A percentile compares a stretch with the other conserved stretches of the same genome.
Conservation (phyloP, 345 rosid genomes). For the Psidium guajava region DNA sequence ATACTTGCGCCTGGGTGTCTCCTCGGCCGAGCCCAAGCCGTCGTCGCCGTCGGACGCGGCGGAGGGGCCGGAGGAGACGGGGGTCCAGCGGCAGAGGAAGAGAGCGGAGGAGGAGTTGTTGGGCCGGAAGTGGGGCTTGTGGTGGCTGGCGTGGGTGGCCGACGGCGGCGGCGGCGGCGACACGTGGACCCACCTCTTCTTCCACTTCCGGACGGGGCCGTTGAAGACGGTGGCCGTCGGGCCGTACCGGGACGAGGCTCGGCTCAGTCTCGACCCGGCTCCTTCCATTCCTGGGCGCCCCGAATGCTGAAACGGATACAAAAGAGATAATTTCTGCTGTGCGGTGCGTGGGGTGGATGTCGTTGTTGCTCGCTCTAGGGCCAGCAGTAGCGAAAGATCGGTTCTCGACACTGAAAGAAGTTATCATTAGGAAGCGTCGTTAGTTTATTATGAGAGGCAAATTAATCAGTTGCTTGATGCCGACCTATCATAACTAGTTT, state of each 20-base stretch:
- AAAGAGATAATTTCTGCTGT: background rate
- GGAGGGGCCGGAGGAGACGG: constrained; percentile 33
- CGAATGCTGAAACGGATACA: background rate
- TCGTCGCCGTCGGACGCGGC: constrained; percentile 22
- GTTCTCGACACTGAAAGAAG: background rate
- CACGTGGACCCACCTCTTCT: constrained; percentile 96
- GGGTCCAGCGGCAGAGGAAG: constrained; percentile 91
- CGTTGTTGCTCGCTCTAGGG: background rate
- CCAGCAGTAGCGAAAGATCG: background rate
- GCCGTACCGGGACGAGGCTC: constrained; percentile 74
- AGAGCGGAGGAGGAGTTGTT: constrained; percentile 44
- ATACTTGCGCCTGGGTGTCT: constrained; percentile 63
- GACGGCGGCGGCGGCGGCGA: constrained; percentile 13
- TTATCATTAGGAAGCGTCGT: background rate
- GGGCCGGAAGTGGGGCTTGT: constrained; percentile 26
- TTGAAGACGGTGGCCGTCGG: constrained; percentile 59
- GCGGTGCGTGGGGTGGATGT: background rate
- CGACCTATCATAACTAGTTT: background rate
- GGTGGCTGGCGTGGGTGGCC: constrained; percentile 16
- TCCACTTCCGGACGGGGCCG: constrained; percentile 96
- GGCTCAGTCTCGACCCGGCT: constrained; percentile 75
- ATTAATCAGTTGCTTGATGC: background rate
- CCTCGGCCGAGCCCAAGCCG: constrained; percentile 21
- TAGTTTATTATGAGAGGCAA: background rate
- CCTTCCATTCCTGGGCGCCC: constrained; percentile 47